Conservation (phyloP, 805 yeast species). For the Candida tibetensis region DNA sequence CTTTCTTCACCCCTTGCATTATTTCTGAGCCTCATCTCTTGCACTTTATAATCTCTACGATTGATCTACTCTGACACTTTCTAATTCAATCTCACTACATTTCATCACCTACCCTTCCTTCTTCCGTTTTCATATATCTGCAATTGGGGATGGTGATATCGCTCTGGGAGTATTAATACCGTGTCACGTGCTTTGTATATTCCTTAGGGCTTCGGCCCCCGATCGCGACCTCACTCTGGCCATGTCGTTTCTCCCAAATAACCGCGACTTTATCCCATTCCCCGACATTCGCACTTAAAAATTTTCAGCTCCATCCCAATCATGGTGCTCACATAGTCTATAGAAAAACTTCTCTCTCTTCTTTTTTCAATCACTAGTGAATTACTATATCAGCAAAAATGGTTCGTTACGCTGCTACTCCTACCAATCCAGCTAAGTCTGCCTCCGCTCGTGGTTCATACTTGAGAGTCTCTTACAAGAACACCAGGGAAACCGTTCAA, state of each 20-base stretch:
- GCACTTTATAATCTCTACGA: too few relatives aligned
- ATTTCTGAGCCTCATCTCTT: too few relatives aligned
- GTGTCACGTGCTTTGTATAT: neutral
- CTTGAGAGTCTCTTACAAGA: slow-evolving; percentile 99
- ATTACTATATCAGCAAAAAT: slow-evolving; percentile 41
- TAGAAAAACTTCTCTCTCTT: slow-evolving; percentile 7
- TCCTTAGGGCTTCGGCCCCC: slow-evolving; percentile 1
- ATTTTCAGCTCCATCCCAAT: slow-evolving; percentile 7
- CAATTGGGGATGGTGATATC: too few relatives aligned
- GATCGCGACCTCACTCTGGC: neutral
- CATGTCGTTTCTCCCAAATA: neutral
- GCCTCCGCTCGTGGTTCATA: slow-evolving; percentile 99
- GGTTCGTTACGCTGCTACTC: slow-evolving; percentile 99
- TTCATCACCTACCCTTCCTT: too few relatives aligned
- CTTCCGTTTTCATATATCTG: too few relatives aligned
- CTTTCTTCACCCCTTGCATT: too few relatives aligned
- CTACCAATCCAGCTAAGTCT: slow-evolving; percentile 99
- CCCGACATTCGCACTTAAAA: slow-evolving; percentile 5
- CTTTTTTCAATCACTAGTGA: slow-evolving; percentile 5
- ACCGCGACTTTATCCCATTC: neutral
- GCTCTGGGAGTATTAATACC: too few relatives aligned
- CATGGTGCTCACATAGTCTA: neutral
- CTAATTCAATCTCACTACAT: too few relatives aligned
- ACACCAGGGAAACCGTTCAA: slow-evolving; percentile 99
- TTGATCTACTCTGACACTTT: too few relatives aligned